Percentiles rank a stretch among this genome's conserved stretches.
Evolutionary conservation across 2,329 filamentous ascomycete species (phyloP).

Genomic region (Waltergamsia citrina): DNA sequence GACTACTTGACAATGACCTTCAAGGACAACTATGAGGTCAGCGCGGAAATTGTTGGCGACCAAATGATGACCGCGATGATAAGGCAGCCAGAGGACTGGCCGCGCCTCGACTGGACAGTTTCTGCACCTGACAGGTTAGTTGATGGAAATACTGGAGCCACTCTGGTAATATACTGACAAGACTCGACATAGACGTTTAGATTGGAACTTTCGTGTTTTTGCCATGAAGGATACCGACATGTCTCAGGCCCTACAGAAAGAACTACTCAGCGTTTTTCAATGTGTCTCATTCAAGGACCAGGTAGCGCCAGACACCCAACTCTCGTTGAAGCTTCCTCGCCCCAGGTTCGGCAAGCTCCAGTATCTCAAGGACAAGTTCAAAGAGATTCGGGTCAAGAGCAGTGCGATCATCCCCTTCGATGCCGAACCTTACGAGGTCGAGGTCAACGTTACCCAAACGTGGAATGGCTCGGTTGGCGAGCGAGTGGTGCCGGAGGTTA

Average conservation of each 20-base stretch:
- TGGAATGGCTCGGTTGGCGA: constrained; percentile 15
- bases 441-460: constrained; percentile 17
- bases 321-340: too few species aligned
- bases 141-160: too few species aligned
- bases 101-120: constrained; percentile 20
- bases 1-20: neutral
- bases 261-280: too few species aligned
- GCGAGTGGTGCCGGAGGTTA: constrained; percentile 14
- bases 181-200: constrained; percentile 20
- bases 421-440: constrained; percentile 20
- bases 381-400: neutral
- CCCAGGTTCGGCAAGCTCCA: too few species aligned
- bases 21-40: neutral
- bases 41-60: neutral
- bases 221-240: constrained; percentile 8
- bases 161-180: too few species aligned
- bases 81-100: constrained; percentile 10
- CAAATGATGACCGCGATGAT: constrained; percentile 7
- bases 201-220: constrained; percentile 23
- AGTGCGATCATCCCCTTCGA: constrained; percentile 15
- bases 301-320: too few species aligned
- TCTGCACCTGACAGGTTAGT: constrained; percentile 24
- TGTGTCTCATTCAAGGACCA: too few species aligned
- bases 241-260: neutral
- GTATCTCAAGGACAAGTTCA: too few species aligned